Evolutionary conservation across 345 rosid genomes (phyloP).

Genomic region (Acer negundo): DNA sequence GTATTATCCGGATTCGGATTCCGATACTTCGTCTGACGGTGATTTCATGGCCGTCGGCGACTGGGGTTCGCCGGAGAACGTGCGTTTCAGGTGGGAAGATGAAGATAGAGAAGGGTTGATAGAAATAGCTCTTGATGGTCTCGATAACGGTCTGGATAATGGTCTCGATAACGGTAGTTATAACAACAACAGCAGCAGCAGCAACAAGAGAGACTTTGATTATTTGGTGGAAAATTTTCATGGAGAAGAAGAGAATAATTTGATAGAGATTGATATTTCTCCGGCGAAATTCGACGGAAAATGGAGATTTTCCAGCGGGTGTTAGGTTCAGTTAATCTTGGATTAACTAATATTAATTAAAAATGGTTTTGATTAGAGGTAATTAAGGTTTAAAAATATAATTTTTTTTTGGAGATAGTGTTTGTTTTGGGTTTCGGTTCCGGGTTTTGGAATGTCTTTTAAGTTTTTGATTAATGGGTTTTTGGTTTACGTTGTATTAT

Average conservation of each 20-base stretch:
- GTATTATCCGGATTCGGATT: conserved; percentile 65
- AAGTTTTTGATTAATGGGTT: background rate
- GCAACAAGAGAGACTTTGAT: conserved; percentile 34
- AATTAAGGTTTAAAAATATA: background rate
- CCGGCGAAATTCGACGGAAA: conserved; percentile 18
- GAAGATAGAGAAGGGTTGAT: conserved; percentile 66
- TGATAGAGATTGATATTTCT: conserved; percentile 74
- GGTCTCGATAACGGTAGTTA: background rate
- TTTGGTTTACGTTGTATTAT: conserved; percentile 11
- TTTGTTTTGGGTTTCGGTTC: conserved; percentile 1
- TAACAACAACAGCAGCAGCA: background rate
- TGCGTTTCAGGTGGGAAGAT: conserved; percentile 53
- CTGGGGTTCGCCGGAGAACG: conserved; percentile 43
- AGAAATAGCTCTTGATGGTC: conserved; percentile 58
- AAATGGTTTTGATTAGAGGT: background rate
- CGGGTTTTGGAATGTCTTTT: conserved; percentile 11
- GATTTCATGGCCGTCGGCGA: conserved; percentile 29
- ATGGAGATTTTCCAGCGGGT: conserved; percentile 7
- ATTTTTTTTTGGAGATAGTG: background rate
- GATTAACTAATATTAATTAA: conserved; percentile 13
- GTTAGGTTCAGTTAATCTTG: background rate
- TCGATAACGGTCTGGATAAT: background rate
- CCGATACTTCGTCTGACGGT: conserved; percentile 48
- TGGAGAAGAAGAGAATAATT: conserved; percentile 69
- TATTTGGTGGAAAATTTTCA: conserved; percentile 25